Evolutionary conservation across 2,329 filamentous ascomycete genomes (phyloP), one percentile per base, ranked within the genome.

Genomic region (Stemphylium beticola): DNA sequence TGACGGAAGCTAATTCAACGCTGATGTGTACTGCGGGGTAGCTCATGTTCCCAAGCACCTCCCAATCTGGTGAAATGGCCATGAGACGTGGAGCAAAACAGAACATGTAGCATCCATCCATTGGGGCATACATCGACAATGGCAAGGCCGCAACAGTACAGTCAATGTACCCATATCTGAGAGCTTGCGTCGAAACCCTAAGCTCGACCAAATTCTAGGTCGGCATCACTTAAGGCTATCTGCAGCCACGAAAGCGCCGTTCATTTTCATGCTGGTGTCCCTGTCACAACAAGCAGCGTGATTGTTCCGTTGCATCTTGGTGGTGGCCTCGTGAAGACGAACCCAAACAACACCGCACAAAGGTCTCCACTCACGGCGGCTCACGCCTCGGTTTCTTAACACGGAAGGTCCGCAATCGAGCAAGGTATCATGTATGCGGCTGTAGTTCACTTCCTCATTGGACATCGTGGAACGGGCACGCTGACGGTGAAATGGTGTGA

Each of bases 1-100:
- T 66, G 62, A 66, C 62, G 64, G 65, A 55, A 65, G 41, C 65
- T 65, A 68, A 47, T 33, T 46, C 33, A 38, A 37, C 29, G 40
- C 36, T 58, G 53, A 48, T 39, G 38, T 47, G 48, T 53, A 49
- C 44, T 67, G 65, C 64, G 65, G 65, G 65, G 65, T 68, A 68
- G 50, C 18, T 9, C 36, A 12, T 43, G 18, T 37, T 18, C 32
- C 38, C 47, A 32, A 31, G 39, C 10, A 38, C 24, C 15, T 55
- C 29, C 15, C 17, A 15, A 2, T 41, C 24, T 14, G 10, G 11
- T 9, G 22, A 6, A 17, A 7, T 15, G n/a, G 6, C 20, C 41
- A 24, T 24, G 11, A 18, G 12, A 48, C 11, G n/a, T n/a, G 18
- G 26, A 24, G 26, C 2, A 41, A 24, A 32, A 32, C 14, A 4